A percentile compares a stretch with the other conserved stretches of the same genome.
Evolutionary conservation across 1,284 basidiomycete genomes (phyloP).

Genomic region (Rhizoctonia solani): DNA sequence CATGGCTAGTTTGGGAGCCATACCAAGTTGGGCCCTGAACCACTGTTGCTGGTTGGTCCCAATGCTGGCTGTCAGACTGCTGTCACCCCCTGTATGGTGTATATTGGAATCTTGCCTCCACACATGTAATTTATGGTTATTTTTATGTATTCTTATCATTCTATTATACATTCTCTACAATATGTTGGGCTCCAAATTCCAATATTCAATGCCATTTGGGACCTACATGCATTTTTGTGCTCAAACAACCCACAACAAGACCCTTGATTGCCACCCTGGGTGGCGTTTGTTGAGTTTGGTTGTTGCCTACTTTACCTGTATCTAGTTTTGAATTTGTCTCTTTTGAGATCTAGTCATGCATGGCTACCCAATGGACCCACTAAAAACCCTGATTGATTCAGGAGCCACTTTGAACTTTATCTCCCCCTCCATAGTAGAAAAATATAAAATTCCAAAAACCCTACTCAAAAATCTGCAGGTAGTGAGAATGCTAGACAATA

Average conservation of each 20-base stretch:
- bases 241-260: not conserved
- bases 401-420: no score
- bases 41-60: not conserved
- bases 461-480: no score
- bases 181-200: not conserved
- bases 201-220: not conserved
- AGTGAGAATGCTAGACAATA: no score
- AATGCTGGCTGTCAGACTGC: not conserved
- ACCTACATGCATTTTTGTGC: not conserved
- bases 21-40: not conserved
- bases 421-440: no score
- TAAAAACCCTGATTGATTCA: no score
- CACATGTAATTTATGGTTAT: not conserved
- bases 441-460: no score
- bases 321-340: no score
- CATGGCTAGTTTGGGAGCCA: not conserved
- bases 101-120: slow-evolving; percentile 4
- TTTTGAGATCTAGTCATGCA: no score
- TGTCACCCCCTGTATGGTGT: not conserved
- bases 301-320: slow-evolving; percentile 4
- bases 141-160: not conserved
- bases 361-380: no score
- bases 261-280: not conserved
- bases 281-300: not conserved
- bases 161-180: slow-evolving; percentile 12